Evolutionary conservation across 805 yeast genomes (phyloP), one percentile per base, ranked within the genome.

Genomic region (Alloascoidea hylecoeti): DNA sequence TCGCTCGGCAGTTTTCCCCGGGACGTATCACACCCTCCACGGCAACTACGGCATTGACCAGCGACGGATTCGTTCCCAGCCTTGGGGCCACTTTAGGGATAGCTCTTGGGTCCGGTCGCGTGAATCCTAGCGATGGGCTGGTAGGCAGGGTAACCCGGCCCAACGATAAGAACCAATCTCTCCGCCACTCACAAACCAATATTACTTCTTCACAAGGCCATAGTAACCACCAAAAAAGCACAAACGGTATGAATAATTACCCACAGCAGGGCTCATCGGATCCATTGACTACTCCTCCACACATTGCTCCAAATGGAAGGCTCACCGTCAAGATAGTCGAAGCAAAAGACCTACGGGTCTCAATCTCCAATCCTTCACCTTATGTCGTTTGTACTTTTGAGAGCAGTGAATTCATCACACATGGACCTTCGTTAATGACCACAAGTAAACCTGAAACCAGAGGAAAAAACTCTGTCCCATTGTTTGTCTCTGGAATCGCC

Each of bases 381-480:
- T 80, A 45, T 35, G 55, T 51, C 23, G 48, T 51, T 13, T 51
- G 55, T 38, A 49, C 54, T 3, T 49, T 43, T 33, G 55, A 53
- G 33, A 46, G 49, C 36, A 78, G 94, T 1, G 97, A 92, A 60
- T 82, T 78, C 46, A 86, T 89, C 42, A 77, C 95, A 17, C 75
- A 76, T 44, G 88, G 86, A 3, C 85, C 94, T 1, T 80, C 41
- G 16, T 40, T 44, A 2, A 19, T 34, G 28, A 23, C 30, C 30
- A n/a, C n/a, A 9, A 23, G 30, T n/a, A 23, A 23, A n/a, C 9
- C 30, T n/a, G 13, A 9, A 9, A 23, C 30, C 30, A 23, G 30
- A 23, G 13, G n/a, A 9, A 23, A 23, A 9, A 23, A 18, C 38
- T 36, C 39, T 40, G 43, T 23, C 30, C n/a, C n/a, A n/a, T n/a